Evolutionary conservation across 495 filamentous ascomycete species (phyloP).

Genomic region (Talaromyces liani): DNA sequence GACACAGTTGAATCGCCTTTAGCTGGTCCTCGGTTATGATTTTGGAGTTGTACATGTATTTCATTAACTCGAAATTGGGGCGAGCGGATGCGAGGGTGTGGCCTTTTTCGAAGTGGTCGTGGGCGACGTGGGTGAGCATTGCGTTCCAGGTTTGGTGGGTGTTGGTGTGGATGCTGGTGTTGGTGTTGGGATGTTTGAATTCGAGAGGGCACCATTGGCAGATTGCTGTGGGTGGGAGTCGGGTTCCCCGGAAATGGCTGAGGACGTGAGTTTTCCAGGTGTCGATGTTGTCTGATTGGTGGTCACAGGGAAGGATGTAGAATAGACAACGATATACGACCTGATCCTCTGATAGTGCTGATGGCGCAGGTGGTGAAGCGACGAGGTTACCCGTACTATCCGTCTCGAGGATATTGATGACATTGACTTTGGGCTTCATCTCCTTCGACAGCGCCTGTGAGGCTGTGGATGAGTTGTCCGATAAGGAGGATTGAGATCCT

Average conservation of each 20-base stretch:
- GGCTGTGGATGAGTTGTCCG: constrained; percentile 1
- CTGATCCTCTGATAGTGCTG: background rate
- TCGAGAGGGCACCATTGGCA: constrained; percentile 33
- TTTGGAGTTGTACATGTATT: constrained; percentile 32
- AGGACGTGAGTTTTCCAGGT: constrained; percentile 36
- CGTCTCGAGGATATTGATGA: constrained; percentile 6
- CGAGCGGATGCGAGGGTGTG: constrained; percentile 33
- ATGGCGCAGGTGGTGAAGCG: background rate
- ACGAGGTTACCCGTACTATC: constrained; percentile 9
- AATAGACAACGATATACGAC: constrained; percentile 26
- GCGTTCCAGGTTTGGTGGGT: constrained; percentile 26
- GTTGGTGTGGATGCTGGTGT: background rate
- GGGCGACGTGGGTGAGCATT: constrained; percentile 33
- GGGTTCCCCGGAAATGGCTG: constrained; percentile 35
- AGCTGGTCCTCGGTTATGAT: constrained; percentile 40
- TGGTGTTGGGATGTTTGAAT: constrained; percentile 13
- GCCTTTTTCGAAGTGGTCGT: constrained; percentile 29
- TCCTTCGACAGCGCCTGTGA: background rate
- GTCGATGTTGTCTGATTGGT: constrained; percentile 26
- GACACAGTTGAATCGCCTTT: constrained; percentile 36
- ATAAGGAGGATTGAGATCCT: constrained; percentile 4
- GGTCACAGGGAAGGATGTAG: constrained; percentile 36
- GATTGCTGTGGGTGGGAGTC: constrained; percentile 28
- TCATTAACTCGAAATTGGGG: constrained; percentile 39
- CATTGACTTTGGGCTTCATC: background rate